Base-by-base conservation (phyloP, 2,329 filamentous ascomycete genomes). In the Ophiostoma montium region DNA sequence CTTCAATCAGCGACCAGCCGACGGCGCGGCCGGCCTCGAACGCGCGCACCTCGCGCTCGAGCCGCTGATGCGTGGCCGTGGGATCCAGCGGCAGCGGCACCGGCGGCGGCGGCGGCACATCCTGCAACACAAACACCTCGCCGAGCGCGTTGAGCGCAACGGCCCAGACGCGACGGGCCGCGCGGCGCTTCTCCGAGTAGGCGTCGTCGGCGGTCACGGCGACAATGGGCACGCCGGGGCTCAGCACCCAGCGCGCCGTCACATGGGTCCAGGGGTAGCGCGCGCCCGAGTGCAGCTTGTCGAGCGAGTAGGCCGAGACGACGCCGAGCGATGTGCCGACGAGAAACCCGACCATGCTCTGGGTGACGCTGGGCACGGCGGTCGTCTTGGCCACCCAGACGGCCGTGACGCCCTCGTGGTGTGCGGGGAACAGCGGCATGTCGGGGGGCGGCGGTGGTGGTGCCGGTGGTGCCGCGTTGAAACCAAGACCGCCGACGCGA, bases 131-230 rank as follows among this genome's bases (percentile, higher is more conserved):
- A 63, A 83, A 96, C 0, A 95, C 70, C 62, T 98, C 92, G 1
- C 92, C 92, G 9, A 98, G 70, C 0, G 92, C 90, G 61, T 98
- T 98, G 47, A 98, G 66, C n/a, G 80, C 86, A 38, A 90, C 82
- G n/a, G 86, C 87, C 87, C 88, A 96, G 12, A 92, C 76, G 27
- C 89, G 80, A 12, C 78, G 76, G 46, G 80, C 70, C 4, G 75
- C 68, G 60, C 82, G 81, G 30, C 89, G 80, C 57, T 80, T 82
- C 23, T 73, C 63, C 45, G 75, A 89, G 63, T 88, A 92, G 47
- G 78, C 78, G 27, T 95, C 88, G 58, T 98, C 92, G 7, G 95
- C 76, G 41, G 78, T 78, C 52, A 98, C 78, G 1, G 80, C 77
- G 48, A 95, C 75, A 53, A 98, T 92, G 0, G 92, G 92, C 3